Percentiles rank a stretch among this genome's conserved stretches.
These are phyloP conservation scores for Ganoderma sinense DNA, from an alignment of 1,284 basidiomycete genomes.

Conservation along the genomic window DNA sequence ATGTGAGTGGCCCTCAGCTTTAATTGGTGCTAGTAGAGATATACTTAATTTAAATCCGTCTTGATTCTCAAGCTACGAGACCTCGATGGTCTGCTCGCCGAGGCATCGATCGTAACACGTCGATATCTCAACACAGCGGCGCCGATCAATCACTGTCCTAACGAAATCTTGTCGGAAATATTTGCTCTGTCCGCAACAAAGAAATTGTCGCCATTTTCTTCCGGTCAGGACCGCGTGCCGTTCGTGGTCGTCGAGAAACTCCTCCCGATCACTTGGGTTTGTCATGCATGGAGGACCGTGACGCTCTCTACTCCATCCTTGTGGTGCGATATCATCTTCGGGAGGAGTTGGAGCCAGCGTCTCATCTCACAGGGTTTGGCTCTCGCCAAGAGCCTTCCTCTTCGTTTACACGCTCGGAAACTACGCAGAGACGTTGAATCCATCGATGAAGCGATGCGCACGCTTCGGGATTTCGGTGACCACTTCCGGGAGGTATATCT, in stretches of 20 bases:
- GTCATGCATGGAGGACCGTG: background rate
- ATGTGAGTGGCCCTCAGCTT: too few relatives aligned
- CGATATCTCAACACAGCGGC: background rate
- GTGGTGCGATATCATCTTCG: background rate
- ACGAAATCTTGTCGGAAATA: background rate
- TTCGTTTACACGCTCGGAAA: too few relatives aligned
- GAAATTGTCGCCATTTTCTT: too few relatives aligned
- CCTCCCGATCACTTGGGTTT: background rate
- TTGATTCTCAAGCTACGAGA: background rate
- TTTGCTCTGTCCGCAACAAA: background rate
- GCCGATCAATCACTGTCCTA: background rate
- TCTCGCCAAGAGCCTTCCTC: too few relatives aligned
- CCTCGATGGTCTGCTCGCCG: background rate
- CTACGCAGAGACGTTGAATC: too few relatives aligned
- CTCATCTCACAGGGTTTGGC: background rate
- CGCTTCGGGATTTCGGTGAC: too few relatives aligned
- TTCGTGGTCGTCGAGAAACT: background rate
- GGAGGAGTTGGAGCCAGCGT: background rate
- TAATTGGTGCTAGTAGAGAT: too few relatives aligned
- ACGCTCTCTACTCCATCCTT: background rate
- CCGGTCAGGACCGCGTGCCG: background rate
- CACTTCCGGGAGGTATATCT: too few relatives aligned
- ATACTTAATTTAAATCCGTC: too few relatives aligned
- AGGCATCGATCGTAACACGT: background rate
- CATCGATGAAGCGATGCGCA: too few relatives aligned